Percentiles rank a stretch among this genome's conserved stretches.
phyloP scores from a whole-genome alignment of 257 asterid genomes.

The Nicotiana knightiana region DNA sequence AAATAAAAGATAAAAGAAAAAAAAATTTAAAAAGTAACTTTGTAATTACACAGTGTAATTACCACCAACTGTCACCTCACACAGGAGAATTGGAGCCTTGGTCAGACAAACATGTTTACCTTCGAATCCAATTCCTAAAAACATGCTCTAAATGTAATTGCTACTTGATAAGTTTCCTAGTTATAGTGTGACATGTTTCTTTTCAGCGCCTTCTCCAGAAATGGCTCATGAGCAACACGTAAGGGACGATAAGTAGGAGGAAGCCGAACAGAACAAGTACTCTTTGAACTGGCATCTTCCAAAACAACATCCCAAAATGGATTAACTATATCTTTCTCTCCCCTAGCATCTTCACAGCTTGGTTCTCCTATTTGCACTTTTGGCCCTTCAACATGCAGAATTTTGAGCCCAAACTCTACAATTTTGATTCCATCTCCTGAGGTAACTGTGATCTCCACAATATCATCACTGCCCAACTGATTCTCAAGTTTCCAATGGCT shows the following conservation, averaged over 20 bases:
- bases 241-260: constrained; percentile 14
- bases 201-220: not conserved
- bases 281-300: not conserved
- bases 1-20: too few relatives aligned
- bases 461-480: constrained; percentile 3
- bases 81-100: too few relatives aligned
- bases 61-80: too few relatives aligned
- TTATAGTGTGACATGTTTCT: not conserved
- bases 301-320: constrained; percentile 3
- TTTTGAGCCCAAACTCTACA: not conserved
- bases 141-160: not conserved
- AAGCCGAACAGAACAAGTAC: constrained; percentile 1
- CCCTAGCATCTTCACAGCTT: not conserved
- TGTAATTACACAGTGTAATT: too few relatives aligned
- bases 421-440: constrained; percentile 3
- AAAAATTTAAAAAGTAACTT: too few relatives aligned
- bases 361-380: not conserved
- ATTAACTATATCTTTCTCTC: not conserved
- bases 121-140: too few relatives aligned
- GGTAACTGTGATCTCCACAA: constrained; percentile 1
- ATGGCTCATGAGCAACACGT: not conserved
- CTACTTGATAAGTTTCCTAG: not conserved
- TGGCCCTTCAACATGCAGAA: not conserved
- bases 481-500: constrained; percentile 18
- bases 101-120: too few relatives aligned